Conservation (phyloP, 2,329 filamentous ascomycete species). For the Fusarium continuum region DNA sequence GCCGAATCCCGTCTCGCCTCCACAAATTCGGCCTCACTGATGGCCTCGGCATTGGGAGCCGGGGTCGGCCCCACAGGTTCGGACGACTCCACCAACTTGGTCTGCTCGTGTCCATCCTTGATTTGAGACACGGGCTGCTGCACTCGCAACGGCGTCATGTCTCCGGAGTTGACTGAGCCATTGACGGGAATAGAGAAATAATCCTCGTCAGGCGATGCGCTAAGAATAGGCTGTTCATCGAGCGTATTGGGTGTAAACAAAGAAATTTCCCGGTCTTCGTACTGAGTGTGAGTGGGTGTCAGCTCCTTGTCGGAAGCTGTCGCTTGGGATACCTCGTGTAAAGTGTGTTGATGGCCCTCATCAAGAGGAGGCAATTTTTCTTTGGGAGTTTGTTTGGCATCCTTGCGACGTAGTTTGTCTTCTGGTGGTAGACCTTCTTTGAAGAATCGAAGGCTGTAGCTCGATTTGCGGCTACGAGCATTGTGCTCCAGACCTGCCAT, state of each 20-base stretch:
- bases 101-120: conserved; percentile 35
- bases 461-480: conserved; percentile 72
- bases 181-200: conserved; percentile 38
- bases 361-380: conserved; percentile 55
- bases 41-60: conserved; percentile 34
- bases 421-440: conserved; percentile 70
- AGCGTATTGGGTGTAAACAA: conserved; percentile 4
- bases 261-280: conserved; percentile 24
- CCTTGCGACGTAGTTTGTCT: conserved; percentile 64
- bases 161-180: conserved; percentile 2
- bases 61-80: conserved; percentile 40
- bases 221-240: conserved; percentile 32
- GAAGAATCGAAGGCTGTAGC: conserved; percentile 73
- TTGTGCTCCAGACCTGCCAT: conserved; percentile 70
- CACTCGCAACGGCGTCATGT: conserved; percentile 24
- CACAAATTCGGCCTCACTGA: conserved; percentile 42
- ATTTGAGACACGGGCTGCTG: conserved; percentile 25
- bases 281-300: conserved; percentile 11
- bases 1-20: conserved; percentile 50
- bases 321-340: background rate
- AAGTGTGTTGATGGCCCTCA: conserved; percentile 31
- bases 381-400: conserved; percentile 50
- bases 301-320: conserved; percentile 7
- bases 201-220: conserved; percentile 37
- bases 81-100: conserved; percentile 30